These are phyloP conservation scores for Phlebiopsis gigantea DNA, from an alignment of 768 basidiomycete species.

Conservation along the genomic window DNA sequence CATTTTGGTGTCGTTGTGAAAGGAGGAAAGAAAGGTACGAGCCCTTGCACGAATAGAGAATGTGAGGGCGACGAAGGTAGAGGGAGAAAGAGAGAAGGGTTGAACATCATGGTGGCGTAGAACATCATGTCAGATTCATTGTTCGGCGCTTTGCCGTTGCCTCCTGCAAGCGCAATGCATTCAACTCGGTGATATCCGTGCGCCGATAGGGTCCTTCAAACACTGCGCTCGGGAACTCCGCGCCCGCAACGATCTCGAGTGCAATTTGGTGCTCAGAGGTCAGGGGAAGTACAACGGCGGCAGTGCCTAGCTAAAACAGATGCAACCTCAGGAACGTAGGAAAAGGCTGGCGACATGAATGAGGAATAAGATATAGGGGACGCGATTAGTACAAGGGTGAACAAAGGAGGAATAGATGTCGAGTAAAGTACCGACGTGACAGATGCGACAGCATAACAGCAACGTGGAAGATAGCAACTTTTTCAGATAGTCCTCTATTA, in stretches of 20 bases:
- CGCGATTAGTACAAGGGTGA: not conserved
- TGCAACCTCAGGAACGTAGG: not conserved
- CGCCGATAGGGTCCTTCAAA: not conserved
- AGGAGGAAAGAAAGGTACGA: not conserved
- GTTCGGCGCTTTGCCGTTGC: not conserved
- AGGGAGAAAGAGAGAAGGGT: not conserved
- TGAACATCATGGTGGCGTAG: not conserved
- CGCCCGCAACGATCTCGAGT: not conserved
- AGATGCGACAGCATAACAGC: slow-evolving; percentile 7
- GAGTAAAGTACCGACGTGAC: slow-evolving; percentile 5
- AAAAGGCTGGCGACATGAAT: not conserved
- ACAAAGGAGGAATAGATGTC: not conserved
- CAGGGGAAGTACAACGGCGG: too few species aligned
- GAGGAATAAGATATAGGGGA: not conserved
- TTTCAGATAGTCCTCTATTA: slow-evolving; percentile 9
- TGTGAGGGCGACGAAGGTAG: not conserved
- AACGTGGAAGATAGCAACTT: not conserved
- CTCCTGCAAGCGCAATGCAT: not conserved
- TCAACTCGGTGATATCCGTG: not conserved
- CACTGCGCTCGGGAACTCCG: not conserved
- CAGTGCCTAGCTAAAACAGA: not conserved
- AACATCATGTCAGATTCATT: not conserved
- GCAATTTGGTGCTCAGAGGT: not conserved
- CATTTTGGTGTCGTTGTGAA: slow-evolving; percentile 30
- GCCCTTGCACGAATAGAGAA: not conserved